Base-by-base conservation (phyloP, 2,329 filamentous ascomycete species). In the Epichloe coenophiala region DNA sequence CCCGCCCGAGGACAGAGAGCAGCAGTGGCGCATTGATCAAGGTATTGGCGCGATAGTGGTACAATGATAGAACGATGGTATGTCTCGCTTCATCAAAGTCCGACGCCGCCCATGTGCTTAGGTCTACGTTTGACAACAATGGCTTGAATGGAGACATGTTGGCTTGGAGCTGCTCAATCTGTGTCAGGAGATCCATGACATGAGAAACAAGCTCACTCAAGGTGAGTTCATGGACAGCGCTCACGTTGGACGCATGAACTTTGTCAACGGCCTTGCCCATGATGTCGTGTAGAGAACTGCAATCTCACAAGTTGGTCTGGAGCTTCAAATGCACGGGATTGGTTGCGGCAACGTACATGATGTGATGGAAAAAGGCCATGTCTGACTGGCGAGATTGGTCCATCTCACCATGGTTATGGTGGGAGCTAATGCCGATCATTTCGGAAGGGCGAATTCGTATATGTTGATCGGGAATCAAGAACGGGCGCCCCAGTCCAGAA, bases 241-340 rank as follows among this genome's bases (percentile, higher is more conserved):
- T 53, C 11, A 59, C 55, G 43, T 60, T 60, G 11, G 57, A 55
- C 35, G 47, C 48, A 45, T 56, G 56, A 17, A 60, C 48, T 11
- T 46, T 48, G 11, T 60, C 57, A n/a, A 60, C 50, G 0, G 54
- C 45, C 11, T 33, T 45, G 15, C 56, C 58, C 41, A 58, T 53
- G 12, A 59, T 55, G 23, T 57, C 51, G 33, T 60, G 57, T 3
- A 59, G 27, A 3, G 52, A 48, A 19, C 58, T 60, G 15, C n/a
- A 17, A 21, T 35, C 19, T 45, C n/a, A 13, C 15, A 19, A 19
- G 21, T 9, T 19, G 4, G 15, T 38, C 13, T 38, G 36, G 36
- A 38, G 44, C 0, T 39, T 15, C 17, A 3, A 38, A 38, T 39
- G 17, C n/a, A 13, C 15, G 41, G 19, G 1, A 47, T 27, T 11